A percentile compares a stretch with the other conserved stretches of the same genome.
These are phyloP conservation scores for Clathrus columnatus DNA, from an alignment of 768 basidiomycete species.

Conservation along the genomic window DNA sequence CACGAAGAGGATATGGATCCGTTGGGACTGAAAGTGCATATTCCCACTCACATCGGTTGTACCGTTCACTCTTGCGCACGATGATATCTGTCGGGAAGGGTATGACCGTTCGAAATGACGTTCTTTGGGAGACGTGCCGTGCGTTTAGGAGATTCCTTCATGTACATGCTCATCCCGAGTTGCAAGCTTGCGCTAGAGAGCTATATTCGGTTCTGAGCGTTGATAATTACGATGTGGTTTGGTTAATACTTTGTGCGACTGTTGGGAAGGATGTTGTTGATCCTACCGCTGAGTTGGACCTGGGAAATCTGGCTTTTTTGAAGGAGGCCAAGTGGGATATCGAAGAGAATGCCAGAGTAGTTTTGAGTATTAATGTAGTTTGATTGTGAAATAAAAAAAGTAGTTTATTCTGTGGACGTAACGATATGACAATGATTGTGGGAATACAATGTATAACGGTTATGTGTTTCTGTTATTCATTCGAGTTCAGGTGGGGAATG, in stretches of 20 bases:
- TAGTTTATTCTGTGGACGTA: neutral
- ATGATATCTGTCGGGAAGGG: conserved; percentile 57
- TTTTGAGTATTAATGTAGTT: conserved; percentile 18
- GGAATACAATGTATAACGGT: no score
- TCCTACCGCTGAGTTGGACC: neutral
- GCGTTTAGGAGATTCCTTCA: conserved; percentile 72
- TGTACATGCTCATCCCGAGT: conserved; percentile 54
- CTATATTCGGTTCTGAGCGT: conserved; percentile 53
- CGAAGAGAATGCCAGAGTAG: conserved; percentile 25
- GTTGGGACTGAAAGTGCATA: conserved; percentile 65
- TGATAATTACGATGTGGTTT: conserved; percentile 74
- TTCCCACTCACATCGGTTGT: conserved; percentile 72
- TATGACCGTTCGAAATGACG: conserved; percentile 20
- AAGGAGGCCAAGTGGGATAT: conserved; percentile 57
- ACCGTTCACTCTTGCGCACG: conserved; percentile 66
- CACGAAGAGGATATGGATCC: conserved; percentile 40
- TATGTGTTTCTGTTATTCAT: no score
- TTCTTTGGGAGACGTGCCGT: conserved; percentile 79
- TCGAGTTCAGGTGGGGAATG: conserved; percentile 39
- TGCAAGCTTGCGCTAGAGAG: conserved; percentile 56
- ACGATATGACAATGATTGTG: neutral
- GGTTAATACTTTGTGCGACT: conserved; percentile 64
- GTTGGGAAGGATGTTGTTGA: conserved; percentile 21
- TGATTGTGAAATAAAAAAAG: neutral
- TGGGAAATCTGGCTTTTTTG: conserved; percentile 23